These are phyloP conservation scores for Brassica incana DNA, from an alignment of 345 rosid genomes.

Conservation along the genomic window DNA sequence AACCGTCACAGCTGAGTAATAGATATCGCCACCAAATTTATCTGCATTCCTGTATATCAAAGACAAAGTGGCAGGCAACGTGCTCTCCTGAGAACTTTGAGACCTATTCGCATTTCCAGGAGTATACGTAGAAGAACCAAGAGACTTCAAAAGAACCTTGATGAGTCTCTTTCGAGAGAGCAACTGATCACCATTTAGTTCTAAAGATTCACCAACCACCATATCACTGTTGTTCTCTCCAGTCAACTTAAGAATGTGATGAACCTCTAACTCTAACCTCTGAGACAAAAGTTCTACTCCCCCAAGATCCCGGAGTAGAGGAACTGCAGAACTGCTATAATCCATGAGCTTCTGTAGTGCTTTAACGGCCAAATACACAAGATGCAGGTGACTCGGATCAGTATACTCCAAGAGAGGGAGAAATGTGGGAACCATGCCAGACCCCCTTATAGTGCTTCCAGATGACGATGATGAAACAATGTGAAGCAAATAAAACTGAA, in stretches of 20 bases:
- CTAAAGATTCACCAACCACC: constrained; percentile 61
- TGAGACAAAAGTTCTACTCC: constrained; percentile 94
- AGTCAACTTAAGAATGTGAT: constrained; percentile 60
- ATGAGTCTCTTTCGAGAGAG: constrained; percentile 83
- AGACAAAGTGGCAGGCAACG: constrained; percentile 74
- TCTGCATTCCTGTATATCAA: constrained; percentile 67
- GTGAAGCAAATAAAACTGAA: constrained; percentile 93
- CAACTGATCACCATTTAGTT: constrained; percentile 57
- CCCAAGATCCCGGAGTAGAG: constrained; percentile 79
- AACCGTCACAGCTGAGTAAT: constrained; percentile 90
- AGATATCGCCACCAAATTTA: constrained; percentile 94
- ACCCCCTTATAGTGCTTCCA: constrained; percentile 89
- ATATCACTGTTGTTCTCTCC: constrained; percentile 55
- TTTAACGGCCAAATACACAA: constrained; percentile 91
- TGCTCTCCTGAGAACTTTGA: constrained; percentile 68
- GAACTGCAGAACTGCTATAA: constrained; percentile 87
- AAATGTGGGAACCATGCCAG: constrained; percentile 94
- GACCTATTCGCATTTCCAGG: constrained; percentile 70
- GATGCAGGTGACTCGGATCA: constrained; percentile 80
- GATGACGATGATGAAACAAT: constrained; percentile 93
- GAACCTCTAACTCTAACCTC: constrained; percentile 82
- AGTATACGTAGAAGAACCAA: constrained; percentile 89
- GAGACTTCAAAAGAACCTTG: constrained; percentile 89
- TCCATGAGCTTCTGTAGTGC: constrained; percentile 94
- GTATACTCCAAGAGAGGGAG: constrained; percentile 88